Evolutionary conservation across 2,329 filamentous ascomycete species (phyloP).

Genomic region (Pezicula neosporulosa): DNA sequence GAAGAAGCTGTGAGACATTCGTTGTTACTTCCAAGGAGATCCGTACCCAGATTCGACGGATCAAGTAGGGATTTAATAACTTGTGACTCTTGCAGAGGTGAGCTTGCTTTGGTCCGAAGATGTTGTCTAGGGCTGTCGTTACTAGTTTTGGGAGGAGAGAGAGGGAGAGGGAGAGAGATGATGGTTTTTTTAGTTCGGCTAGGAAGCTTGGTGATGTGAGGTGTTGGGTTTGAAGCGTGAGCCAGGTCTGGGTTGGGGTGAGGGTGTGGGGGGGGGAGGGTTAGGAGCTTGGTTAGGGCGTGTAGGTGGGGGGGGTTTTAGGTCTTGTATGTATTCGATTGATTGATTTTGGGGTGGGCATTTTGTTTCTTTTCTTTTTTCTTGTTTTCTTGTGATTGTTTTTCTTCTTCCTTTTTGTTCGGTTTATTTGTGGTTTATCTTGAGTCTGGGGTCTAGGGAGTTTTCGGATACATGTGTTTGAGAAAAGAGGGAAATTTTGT

Average conservation of each 20-base stretch:
- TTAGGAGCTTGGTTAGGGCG: constrained; percentile 10
- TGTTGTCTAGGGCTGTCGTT: constrained; percentile 1
- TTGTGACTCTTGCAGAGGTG: constrained; percentile 39
- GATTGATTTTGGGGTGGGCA: not conserved
- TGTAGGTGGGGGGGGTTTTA: not conserved
- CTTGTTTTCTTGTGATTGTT: not conserved
- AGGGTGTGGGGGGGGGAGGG: not conserved
- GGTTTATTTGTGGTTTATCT: not conserved
- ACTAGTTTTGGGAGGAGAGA: constrained; percentile 11
- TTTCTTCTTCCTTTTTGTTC: not conserved
- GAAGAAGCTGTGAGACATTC: constrained; percentile 27
- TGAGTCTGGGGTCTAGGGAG: no score
- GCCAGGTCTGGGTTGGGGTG: not conserved
- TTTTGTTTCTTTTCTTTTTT: constrained; percentile 5
- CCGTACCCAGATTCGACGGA: constrained; percentile 40
- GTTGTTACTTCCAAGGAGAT: constrained; percentile 38
- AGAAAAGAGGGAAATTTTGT: no score
- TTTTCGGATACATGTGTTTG: no score
- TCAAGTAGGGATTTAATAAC: constrained; percentile 37
- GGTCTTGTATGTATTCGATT: not conserved
- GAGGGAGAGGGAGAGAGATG: no score
- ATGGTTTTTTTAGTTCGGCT: constrained; percentile 8
- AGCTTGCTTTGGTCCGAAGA: constrained; percentile 7
- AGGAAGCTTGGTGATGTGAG: constrained; percentile 8
- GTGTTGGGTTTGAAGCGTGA: not conserved